Base-by-base conservation (phyloP, 2,329 filamentous ascomycete genomes). In the Thelonectria discophora region DNA sequence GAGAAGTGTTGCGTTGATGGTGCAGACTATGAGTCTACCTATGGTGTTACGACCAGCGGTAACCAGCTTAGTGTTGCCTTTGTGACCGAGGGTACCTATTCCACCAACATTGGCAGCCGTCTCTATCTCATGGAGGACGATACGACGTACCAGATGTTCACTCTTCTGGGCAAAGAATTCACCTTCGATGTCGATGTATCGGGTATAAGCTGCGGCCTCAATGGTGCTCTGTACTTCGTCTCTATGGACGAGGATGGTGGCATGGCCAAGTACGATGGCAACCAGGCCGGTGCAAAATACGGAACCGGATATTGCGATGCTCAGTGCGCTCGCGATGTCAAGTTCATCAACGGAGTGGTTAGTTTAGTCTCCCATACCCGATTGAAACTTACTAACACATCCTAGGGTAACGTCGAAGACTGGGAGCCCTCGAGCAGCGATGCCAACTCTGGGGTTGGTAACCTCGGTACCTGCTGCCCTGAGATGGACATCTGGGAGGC, bases 101-200 rank as follows among this genome's bases (percentile, higher is more conserved):
- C 73, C 7, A 78, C 75, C 65, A 84, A 84, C 69, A 70, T 84
- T 53, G 81, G 81, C 20, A 78, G 86, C 51, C 84, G 89, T 64
- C 75, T 88, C 37, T 91, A 90, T 76, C 80, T 91, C 63, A 83
- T 91, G 79, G 82, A 84, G 65, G 79, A 81, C 53, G 83, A 87
- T 37, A 80, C 79, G 64, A 84, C 83, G 56, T 91, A 91, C 75
- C 78, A 90, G 76, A 82, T 84, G 71, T 87, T 90, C 77, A 81
- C 85, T 56, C 79, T 90, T 47, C 80, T 86, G 52, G 86, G 85
- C 76, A 83, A 88, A 71, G 89, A 92, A 75, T 87, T 91, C 76
- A 88, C 87, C 48, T 90, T 91, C 60, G 88, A 90, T 54, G 88
- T 90, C 27, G 88, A 92, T 70, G 84, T 90, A 37, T 90, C 87